Base-by-base conservation (phyloP, 2,329 filamentous ascomycete species). In the Metarhizium brunneum region DNA sequence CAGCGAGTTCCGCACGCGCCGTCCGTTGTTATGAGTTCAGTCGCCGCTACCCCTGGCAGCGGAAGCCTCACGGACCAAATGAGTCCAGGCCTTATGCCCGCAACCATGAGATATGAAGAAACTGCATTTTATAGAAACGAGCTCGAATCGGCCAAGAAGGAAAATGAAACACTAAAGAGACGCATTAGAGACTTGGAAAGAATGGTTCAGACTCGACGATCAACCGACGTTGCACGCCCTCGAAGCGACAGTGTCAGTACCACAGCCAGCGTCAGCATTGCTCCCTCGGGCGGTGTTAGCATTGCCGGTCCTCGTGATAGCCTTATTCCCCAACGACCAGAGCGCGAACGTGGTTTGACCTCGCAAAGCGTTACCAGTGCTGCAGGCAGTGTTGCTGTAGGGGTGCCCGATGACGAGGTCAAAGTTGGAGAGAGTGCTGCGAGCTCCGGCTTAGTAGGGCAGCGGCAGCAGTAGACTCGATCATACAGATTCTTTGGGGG, bases 111-210 rank as follows among this genome's bases (percentile, higher is more conserved):
- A 13, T 85, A 84, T 64, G 84, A 86, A 60, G 84, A 87, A 67
- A 81, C 81, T 1, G 79, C 78, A 0, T 78, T 77, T 57, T 82
- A 82, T 62, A 74, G 83, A 4, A 73, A 76, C 42, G 84, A 87
- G 64, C 71, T 87, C 0, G 84, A 87, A 29, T 70, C 63, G 5
- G 80, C 81, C 43, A 86, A 84, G 69, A 74, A 76, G 50, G 84
- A 87, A 68, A 87, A 87, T 57, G 84, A 87, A 53, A 66, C 68
- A 0, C 69, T 87, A 49, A 84, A 83, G 71, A 73, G 77, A 54
- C 76, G 80, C 14, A 79, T 87, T 56, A 76, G 82, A 49, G 84
- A 87, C 47, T 69, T 87, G 11, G 84, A 87, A 69, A 73, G 76
- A 42, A 69, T 75, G 59, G 70, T 85, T 7, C 71, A 76, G 6